Conservation (phyloP, 169 alveolate genomes). For the Plasmodium knowlesi region DNA sequence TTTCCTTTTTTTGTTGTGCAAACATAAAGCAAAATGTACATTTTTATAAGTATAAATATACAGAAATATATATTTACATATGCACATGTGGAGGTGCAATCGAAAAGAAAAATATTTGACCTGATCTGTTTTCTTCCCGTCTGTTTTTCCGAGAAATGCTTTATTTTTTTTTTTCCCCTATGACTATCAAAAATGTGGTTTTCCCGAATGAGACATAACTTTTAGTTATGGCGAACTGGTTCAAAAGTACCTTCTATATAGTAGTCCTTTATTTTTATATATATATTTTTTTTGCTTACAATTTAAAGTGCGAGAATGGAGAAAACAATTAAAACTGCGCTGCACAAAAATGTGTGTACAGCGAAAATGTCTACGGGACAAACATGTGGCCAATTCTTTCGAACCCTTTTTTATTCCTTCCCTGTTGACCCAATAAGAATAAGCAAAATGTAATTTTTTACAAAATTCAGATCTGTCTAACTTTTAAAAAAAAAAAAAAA, state of each 20-base stretch:
- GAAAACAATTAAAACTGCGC: background rate
- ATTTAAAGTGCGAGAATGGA: background rate
- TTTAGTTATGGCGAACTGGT: background rate
- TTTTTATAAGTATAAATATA: too few species aligned
- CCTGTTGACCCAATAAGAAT: background rate
- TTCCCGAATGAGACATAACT: background rate
- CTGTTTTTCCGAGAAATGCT: background rate
- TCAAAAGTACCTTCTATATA: background rate
- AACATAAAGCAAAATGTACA: background rate
- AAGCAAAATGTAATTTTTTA: background rate
- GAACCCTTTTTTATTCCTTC: background rate
- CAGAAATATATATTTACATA: background rate
- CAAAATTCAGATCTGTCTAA: background rate
- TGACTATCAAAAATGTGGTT: background rate
- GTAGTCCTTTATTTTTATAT: background rate
- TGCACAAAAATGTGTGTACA: background rate
- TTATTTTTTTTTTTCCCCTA: background rate
- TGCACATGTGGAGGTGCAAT: background rate
- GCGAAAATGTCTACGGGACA: background rate
- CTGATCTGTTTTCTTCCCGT: background rate
- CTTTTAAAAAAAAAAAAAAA: background rate
- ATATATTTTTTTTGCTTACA: background rate
- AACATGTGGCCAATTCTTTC: background rate
- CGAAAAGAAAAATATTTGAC: background rate
- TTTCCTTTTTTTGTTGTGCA: background rate